phyloP scores from a whole-genome alignment of 805 yeast genomes.

The Ogataea ramenticola region DNA sequence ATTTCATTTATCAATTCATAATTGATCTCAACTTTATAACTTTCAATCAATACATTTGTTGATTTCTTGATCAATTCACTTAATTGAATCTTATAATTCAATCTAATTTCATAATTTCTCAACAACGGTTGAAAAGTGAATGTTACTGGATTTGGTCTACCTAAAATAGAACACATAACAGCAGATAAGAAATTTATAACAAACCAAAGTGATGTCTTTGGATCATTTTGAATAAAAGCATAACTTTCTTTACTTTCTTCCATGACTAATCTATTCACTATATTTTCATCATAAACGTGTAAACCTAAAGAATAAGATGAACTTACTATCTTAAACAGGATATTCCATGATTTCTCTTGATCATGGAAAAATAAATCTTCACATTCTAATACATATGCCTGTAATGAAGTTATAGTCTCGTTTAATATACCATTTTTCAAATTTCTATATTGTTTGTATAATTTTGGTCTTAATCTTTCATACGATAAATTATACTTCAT shows the following conservation, averaged over 20 bases:
- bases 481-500: conserved; percentile 16
- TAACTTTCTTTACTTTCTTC: conserved; percentile 25
- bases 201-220: conserved; percentile 42
- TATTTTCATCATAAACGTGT: conserved; percentile 34
- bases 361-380: conserved; percentile 44
- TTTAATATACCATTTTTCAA: conserved; percentile 38
- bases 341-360: conserved; percentile 45
- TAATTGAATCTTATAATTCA: conserved; percentile 38
- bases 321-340: conserved; percentile 41
- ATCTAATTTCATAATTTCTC: conserved; percentile 24
- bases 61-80: conserved; percentile 43
- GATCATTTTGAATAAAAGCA: conserved; percentile 24
- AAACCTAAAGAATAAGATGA: conserved; percentile 45
- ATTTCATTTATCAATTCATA: conserved; percentile 33
- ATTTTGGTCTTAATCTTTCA: conserved; percentile 17
- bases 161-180: conserved; percentile 42
- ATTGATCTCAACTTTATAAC: conserved; percentile 38
- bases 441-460: conserved; percentile 35
- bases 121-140: conserved; percentile 27
- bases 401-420: conserved; percentile 41
- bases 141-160: conserved; percentile 49
- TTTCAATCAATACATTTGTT: conserved; percentile 44
- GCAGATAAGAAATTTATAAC: conserved; percentile 41
- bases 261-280: conserved; percentile 20
- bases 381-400: conserved; percentile 42